Evolutionary conservation across 768 basidiomycete species (phyloP).

Genomic region (Amanita brunnescens): DNA sequence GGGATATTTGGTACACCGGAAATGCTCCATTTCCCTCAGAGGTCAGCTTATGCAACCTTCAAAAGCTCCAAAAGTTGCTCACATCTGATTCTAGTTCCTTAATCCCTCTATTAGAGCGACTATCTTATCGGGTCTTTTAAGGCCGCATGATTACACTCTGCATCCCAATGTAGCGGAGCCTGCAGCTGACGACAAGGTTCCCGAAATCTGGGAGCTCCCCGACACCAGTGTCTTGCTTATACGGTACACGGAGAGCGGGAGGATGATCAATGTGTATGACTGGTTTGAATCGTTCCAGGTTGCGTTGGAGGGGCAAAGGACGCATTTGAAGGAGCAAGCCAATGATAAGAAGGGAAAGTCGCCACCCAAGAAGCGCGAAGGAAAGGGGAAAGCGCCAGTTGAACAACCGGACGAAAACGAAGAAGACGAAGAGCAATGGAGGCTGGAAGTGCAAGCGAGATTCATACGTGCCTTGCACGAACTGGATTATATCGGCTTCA

Average conservation of each 20-base stretch:
- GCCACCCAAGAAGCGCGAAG: slow-evolving; percentile 13
- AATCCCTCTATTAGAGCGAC: slow-evolving; percentile 64
- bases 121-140: slow-evolving; percentile 49
- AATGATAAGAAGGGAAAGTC: slow-evolving; percentile 2
- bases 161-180: too few relatives aligned
- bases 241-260: slow-evolving; percentile 71
- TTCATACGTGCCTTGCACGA: slow-evolving; percentile 78
- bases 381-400: slow-evolving; percentile 18
- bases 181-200: not conserved
- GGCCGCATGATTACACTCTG: slow-evolving; percentile 42
- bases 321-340: slow-evolving; percentile 13
- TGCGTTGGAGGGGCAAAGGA: slow-evolving; percentile 54
- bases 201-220: slow-evolving; percentile 43
- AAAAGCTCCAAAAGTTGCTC: not conserved
- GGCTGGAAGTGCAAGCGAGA: slow-evolving; percentile 60
- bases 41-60: slow-evolving; percentile 25
- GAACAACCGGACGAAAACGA: slow-evolving; percentile 25
- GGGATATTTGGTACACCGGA: slow-evolving; percentile 72
- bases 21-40: slow-evolving; percentile 56
- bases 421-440: slow-evolving; percentile 42
- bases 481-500: slow-evolving; percentile 70
- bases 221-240: slow-evolving; percentile 72
- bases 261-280: slow-evolving; percentile 81
- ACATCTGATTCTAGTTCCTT: slow-evolving; percentile 36
- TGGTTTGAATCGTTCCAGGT: slow-evolving; percentile 76